Evolutionary conservation across 768 basidiomycete genomes (phyloP).

Genomic region (Obba rivulosa): DNA sequence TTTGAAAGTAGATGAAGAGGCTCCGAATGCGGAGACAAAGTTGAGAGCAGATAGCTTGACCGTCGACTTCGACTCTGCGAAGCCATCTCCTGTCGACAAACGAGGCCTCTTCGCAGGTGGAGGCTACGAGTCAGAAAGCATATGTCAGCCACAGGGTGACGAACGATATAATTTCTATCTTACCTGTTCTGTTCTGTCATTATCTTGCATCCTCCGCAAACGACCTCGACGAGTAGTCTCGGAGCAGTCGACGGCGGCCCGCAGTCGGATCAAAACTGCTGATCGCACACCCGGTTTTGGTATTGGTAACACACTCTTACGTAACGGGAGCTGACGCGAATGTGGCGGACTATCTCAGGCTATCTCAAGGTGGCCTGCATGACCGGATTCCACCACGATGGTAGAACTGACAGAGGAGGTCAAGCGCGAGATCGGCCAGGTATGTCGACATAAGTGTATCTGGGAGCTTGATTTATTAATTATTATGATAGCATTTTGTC

Average conservation of each 20-base stretch:
- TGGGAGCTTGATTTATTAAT: neutral
- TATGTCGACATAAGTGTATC: neutral
- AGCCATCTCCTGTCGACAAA: neutral
- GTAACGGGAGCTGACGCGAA: too few species aligned
- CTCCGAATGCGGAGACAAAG: constrained; percentile 4
- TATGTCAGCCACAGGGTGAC: too few species aligned
- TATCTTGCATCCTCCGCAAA: too few species aligned
- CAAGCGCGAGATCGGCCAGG: constrained; percentile 27
- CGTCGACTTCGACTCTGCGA: neutral
- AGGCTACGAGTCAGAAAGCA: neutral
- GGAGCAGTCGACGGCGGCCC: too few species aligned
- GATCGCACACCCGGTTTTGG: too few species aligned
- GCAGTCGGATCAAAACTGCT: too few species aligned
- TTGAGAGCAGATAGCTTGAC: neutral
- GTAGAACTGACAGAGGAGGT: constrained; percentile 14
- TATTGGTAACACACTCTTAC: too few species aligned
- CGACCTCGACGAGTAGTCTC: too few species aligned
- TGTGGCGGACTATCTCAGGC: too few species aligned
- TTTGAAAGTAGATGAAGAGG: neutral
- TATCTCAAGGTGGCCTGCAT: too few species aligned
- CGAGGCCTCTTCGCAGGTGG: constrained; percentile 2
- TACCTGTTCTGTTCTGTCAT: too few species aligned
- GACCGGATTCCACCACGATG: constrained; percentile 7
- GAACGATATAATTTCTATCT: too few species aligned
- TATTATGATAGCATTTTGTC: constrained; percentile 52